Conservation (phyloP, 352 stramenopile species). For the Globisporangium spiculum region DNA sequence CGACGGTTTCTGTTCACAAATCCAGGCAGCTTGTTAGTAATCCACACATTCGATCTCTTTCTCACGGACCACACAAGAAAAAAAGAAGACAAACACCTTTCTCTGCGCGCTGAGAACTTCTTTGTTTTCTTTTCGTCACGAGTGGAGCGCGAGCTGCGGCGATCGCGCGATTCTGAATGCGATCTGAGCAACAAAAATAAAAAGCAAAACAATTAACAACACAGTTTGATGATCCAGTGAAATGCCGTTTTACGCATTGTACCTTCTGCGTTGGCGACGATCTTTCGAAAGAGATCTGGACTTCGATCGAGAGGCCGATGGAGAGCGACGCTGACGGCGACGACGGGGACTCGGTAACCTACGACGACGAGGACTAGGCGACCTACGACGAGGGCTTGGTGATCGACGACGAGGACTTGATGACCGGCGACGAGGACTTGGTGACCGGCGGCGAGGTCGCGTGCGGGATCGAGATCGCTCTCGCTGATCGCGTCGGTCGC, state of each 20-base stretch:
- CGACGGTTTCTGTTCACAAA: slow-evolving; percentile 1
- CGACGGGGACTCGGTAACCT: slow-evolving; percentile 16
- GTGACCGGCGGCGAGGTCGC: slow-evolving; percentile 16
- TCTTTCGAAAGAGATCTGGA: slow-evolving; percentile 17
- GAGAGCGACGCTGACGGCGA: slow-evolving; percentile 21
- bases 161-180: slow-evolving; percentile 4
- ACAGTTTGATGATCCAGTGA: neutral
- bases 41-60: neutral
- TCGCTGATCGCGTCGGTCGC: slow-evolving; percentile 6
- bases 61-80: neutral
- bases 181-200: neutral
- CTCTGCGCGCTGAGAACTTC: neutral
- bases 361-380: slow-evolving; percentile 17
- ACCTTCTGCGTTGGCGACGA: slow-evolving; percentile 7
- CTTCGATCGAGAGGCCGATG: slow-evolving; percentile 16
- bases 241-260: neutral
- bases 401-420: slow-evolving; percentile 19
- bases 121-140: slow-evolving; percentile 11
- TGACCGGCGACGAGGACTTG: slow-evolving; percentile 18
- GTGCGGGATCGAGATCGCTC: slow-evolving; percentile 9
- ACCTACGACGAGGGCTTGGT: slow-evolving; percentile 3
- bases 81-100: slow-evolving; percentile 3
- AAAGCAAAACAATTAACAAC: neutral
- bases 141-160: slow-evolving; percentile 20
- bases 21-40: neutral